Conservation (phyloP, 176 grass and related monocot species). For the maize (Zea mays) region DNA sequence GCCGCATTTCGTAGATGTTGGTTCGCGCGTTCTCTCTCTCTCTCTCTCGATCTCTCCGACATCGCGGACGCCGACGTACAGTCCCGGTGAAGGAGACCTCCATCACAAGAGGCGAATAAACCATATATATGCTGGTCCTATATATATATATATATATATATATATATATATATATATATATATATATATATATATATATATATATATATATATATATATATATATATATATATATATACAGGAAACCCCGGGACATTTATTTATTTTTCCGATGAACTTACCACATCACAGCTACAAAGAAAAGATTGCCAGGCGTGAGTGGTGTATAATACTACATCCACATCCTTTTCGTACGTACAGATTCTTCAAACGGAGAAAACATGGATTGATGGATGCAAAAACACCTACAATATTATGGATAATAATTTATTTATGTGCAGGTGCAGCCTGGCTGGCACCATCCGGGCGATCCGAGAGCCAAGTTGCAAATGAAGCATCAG, state of each 20-base stretch:
- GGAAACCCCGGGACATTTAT: too few species aligned
- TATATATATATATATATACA: too few species aligned
- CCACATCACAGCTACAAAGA: too few species aligned
- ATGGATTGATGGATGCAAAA: conserved; percentile 14
- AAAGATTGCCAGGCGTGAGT: too few species aligned
- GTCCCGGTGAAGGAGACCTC: background rate
- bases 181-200: too few species aligned
- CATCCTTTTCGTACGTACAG: background rate
- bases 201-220: too few species aligned
- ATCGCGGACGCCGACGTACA: background rate
- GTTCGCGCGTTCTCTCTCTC: background rate
- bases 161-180: too few species aligned
- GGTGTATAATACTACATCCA: too few species aligned
- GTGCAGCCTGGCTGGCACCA: conserved; percentile 21
- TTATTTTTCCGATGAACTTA: background rate
- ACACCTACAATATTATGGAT: background rate
- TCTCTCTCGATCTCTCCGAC: too few species aligned
- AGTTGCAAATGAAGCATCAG: conserved; percentile 38
- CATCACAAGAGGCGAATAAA: background rate
- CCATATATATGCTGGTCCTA: conserved; percentile 3
- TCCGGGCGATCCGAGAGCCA: conserved; percentile 6
- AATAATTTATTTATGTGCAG: background rate
- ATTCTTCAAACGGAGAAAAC: conserved; percentile 39
- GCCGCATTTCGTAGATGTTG: background rate
- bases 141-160: too few species aligned